Conservation (phyloP, 176 grass and related monocot genomes). For the Otatea glauca region DNA sequence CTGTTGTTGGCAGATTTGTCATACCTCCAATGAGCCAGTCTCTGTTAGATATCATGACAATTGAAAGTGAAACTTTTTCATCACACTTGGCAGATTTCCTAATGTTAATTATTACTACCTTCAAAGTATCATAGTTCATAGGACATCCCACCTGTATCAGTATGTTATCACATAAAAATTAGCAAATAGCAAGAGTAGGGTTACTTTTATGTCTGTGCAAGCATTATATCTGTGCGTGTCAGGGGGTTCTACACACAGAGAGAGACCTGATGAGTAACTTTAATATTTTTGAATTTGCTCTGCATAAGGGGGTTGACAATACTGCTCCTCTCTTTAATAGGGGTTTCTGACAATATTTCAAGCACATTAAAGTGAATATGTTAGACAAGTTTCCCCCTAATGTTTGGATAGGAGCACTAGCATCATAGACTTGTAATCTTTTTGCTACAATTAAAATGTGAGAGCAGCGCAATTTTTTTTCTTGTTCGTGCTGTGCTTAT, state of each 20-base stretch:
- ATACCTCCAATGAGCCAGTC: conserved; percentile 89
- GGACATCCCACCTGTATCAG: conserved; percentile 80
- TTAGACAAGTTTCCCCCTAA: conserved; percentile 33
- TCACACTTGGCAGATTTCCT: conserved; percentile 54
- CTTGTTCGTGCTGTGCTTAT: conserved; percentile 17
- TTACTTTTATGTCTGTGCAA: conserved; percentile 3
- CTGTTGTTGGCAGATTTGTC: conserved; percentile 8
- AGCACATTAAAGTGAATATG: conserved; percentile 53
- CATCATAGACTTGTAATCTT: too few relatives aligned
- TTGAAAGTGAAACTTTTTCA: conserved; percentile 64
- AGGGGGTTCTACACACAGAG: background rate
- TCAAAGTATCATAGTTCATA: conserved; percentile 86
- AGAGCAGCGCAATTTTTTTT: conserved; percentile 30
- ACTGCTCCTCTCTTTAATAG: conserved; percentile 73
- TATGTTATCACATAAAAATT: conserved; percentile 42
- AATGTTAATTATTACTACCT: conserved; percentile 75
- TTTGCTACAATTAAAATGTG: conserved; percentile 11
- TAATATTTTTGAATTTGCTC: conserved; percentile 81
- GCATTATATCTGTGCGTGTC: background rate
- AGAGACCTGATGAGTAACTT: conserved; percentile 74
- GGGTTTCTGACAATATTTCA: conserved; percentile 93
- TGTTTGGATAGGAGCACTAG: too few relatives aligned
- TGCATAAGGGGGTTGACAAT: conserved; percentile 67
- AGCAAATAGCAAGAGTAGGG: conserved; percentile 10
- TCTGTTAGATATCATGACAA: conserved; percentile 86